These are phyloP conservation scores for Ochetophila trinervis DNA, from an alignment of 306 rosid species.

Conservation along the genomic window DNA sequence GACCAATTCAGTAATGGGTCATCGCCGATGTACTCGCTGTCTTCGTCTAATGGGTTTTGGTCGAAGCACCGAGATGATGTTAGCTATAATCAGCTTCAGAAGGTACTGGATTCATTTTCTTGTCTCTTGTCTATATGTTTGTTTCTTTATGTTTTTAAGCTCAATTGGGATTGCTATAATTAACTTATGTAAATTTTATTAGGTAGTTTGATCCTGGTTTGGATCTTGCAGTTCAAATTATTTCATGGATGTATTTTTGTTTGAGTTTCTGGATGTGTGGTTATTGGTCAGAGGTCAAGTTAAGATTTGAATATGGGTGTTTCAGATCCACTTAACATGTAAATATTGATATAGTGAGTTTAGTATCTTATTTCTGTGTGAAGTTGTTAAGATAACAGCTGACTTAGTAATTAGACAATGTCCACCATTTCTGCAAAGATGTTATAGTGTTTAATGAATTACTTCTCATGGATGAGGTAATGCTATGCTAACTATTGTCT, in stretches of 20 bases:
- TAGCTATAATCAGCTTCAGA: slow-evolving; percentile 81
- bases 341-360: background rate
- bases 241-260: slow-evolving; percentile 7
- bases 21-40: slow-evolving; percentile 47
- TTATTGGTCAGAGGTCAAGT: slow-evolving; percentile 16
- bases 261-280: slow-evolving; percentile 21
- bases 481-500: slow-evolving; percentile 7
- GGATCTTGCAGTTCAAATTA: slow-evolving; percentile 44
- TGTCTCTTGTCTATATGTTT: background rate
- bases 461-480: slow-evolving; percentile 6
- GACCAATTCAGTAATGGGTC: slow-evolving; percentile 64
- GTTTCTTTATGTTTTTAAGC: slow-evolving; percentile 6
- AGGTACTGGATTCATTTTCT: slow-evolving; percentile 46
- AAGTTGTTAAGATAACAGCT: background rate
- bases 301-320: slow-evolving; percentile 25
- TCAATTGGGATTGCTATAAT: slow-evolving; percentile 24
- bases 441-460: background rate
- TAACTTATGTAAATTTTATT: slow-evolving; percentile 24
- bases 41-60: slow-evolving; percentile 75
- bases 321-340: slow-evolving; percentile 26
- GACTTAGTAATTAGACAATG: slow-evolving; percentile 11
- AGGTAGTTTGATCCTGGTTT: slow-evolving; percentile 33
- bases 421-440: background rate
- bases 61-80: slow-evolving; percentile 70
- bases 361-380: background rate